Percentiles rank a stretch among this genome's conserved stretches.
phyloP scores from a whole-genome alignment of 2,329 filamentous ascomycete species.

The Botrytis hyacinthi region DNA sequence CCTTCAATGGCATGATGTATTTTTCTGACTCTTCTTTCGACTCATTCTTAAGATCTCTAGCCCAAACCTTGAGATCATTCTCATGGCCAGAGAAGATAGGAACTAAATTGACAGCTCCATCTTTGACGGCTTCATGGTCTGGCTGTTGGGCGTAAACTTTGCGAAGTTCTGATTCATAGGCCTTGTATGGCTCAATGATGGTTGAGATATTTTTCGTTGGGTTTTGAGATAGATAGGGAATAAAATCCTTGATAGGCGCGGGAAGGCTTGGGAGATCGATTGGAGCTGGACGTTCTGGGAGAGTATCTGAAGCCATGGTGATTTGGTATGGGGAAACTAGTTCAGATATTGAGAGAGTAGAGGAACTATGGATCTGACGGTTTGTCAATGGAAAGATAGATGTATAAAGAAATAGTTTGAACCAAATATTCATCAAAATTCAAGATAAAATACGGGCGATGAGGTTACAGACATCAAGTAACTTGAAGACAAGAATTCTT shows the following conservation, averaged over 20 bases:
- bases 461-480: not conserved
- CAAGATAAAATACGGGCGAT: not conserved
- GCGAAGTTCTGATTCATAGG: slow-evolving; percentile 65
- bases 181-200: slow-evolving; percentile 63
- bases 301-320: slow-evolving; percentile 5
- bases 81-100: slow-evolving; percentile 63
- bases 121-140: slow-evolving; percentile 53
- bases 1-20: slow-evolving; percentile 68
- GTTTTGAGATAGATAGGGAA: slow-evolving; percentile 53
- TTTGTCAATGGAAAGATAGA: not conserved
- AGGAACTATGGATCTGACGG: not conserved
- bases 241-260: slow-evolving; percentile 35
- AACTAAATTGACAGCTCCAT: slow-evolving; percentile 61
- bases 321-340: not conserved
- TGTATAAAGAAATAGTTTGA: not conserved
- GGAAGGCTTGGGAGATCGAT: slow-evolving; percentile 34
- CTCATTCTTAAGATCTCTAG: slow-evolving; percentile 58
- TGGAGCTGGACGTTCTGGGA: slow-evolving; percentile 10
- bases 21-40: slow-evolving; percentile 57
- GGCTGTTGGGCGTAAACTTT: slow-evolving; percentile 68
- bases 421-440: not conserved
- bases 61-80: slow-evolving; percentile 57
- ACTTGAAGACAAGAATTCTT: not conserved
- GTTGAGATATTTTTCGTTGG: slow-evolving; percentile 53
- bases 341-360: not conserved